Evolutionary conservation across 139 green algal genomes (phyloP).

Genomic region (Chlamydomonas sphaeroides): DNA sequence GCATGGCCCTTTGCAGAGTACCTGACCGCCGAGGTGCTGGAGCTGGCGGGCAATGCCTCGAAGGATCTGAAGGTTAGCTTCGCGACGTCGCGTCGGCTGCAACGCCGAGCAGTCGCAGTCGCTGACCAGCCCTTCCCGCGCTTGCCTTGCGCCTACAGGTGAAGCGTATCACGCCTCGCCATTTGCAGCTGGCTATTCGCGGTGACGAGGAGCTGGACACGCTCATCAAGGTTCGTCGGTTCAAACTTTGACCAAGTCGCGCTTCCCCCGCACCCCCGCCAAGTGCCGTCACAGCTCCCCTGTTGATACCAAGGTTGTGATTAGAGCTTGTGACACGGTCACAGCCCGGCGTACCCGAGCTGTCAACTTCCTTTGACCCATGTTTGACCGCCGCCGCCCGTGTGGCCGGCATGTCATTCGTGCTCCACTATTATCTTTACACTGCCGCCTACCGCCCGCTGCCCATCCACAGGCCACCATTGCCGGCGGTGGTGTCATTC

Average conservation of each 20-base stretch:
- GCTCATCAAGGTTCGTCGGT: constrained; percentile 93
- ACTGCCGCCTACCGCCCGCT: no score
- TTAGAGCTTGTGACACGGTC: no score
- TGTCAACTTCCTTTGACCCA: not conserved
- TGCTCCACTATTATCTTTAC: no score
- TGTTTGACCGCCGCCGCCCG: no score
- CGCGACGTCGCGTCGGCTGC: no score
- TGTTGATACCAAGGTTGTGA: no score
- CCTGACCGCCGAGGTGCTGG: constrained; percentile 96
- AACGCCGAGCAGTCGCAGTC: no score
- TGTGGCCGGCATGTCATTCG: no score
- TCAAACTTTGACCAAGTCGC: not conserved
- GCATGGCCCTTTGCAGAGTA: no score
- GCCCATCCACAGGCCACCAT: constrained; percentile 91
- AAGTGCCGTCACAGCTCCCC: no score
- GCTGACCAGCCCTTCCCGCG: not conserved
- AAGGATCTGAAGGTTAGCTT: constrained; percentile 99
- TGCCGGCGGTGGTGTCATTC: constrained; percentile 98
- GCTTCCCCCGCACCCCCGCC: no score
- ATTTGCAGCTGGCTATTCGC: constrained; percentile 99
- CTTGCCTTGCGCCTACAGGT: constrained; percentile 65
- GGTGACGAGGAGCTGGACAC: constrained; percentile 99
- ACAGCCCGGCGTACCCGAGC: no score
- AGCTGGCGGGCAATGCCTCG: constrained; percentile 98
- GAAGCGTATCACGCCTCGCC: constrained; percentile 99